Conservation (phyloP, 352 stramenopile genomes). For the Globisporangium middletonii region DNA sequence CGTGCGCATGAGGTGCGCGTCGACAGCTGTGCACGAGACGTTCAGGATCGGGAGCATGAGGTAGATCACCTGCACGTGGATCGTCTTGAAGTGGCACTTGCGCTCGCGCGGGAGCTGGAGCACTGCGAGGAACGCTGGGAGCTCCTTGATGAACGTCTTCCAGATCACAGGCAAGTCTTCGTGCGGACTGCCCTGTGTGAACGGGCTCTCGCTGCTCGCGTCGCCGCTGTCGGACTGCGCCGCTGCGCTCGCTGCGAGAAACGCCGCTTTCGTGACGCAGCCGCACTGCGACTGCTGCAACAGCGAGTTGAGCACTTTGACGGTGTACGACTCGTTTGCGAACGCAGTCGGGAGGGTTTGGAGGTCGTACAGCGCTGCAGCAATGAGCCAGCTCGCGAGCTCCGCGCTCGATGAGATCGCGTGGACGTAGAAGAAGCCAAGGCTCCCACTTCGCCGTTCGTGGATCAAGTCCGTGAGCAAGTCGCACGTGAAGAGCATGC, state of each 20-base stretch:
- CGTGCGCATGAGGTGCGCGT: slow-evolving; percentile 31
- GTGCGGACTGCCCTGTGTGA: slow-evolving; percentile 34
- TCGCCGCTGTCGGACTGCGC: not conserved
- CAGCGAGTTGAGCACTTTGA: slow-evolving; percentile 79
- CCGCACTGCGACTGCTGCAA: slow-evolving; percentile 65
- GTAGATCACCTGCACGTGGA: slow-evolving; percentile 68
- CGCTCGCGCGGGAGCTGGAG: slow-evolving; percentile 16
- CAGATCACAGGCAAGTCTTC: slow-evolving; percentile 58
- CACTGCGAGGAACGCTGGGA: slow-evolving; percentile 35
- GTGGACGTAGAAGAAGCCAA: slow-evolving; percentile 46
- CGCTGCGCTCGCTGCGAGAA: slow-evolving; percentile 12
- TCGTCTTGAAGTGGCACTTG: slow-evolving; percentile 39
- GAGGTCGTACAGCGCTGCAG: slow-evolving; percentile 38
- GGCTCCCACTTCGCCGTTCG: slow-evolving; percentile 45
- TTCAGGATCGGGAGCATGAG: slow-evolving; percentile 73
- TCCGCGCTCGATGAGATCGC: slow-evolving; percentile 28
- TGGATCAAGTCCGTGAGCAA: slow-evolving; percentile 75
- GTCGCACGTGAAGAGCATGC: slow-evolving; percentile 78
- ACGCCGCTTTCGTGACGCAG: slow-evolving; percentile 55
- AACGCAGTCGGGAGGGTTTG: slow-evolving; percentile 44
- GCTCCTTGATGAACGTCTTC: slow-evolving; percentile 38
- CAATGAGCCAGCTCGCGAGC: slow-evolving; percentile 30
- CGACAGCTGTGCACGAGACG: slow-evolving; percentile 53
- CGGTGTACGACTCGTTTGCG: slow-evolving; percentile 59
- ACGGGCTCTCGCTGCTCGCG: slow-evolving; percentile 6